Percentiles rank a stretch among this genome's conserved stretches.
Evolutionary conservation across 331 rosid species (phyloP).

Genomic region (Rosa hybrid): DNA sequence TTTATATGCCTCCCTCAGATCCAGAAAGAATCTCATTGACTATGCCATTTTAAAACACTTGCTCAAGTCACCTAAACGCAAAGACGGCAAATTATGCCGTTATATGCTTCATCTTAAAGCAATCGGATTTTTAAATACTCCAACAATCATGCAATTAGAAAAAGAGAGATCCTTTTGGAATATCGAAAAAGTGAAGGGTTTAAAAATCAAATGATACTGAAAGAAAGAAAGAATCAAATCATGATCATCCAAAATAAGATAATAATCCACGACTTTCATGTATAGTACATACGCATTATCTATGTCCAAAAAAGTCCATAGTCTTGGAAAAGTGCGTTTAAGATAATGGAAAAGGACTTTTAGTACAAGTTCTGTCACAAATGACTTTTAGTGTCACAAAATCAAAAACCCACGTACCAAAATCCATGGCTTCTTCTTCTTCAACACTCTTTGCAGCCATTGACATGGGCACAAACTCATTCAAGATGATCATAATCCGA

Average conservation of each 20-base stretch:
- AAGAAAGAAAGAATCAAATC: background rate
- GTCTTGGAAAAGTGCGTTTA: background rate
- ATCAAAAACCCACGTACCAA: conserved; percentile 2
- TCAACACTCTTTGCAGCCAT: conserved; percentile 37
- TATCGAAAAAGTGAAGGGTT: background rate
- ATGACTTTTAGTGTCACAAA: background rate
- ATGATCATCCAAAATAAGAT: background rate
- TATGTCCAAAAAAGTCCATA: background rate
- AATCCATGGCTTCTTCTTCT: conserved; percentile 15
- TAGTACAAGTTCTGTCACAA: background rate
- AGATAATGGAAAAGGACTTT: background rate
- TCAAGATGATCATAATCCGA: conserved; percentile 35
- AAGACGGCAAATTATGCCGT: too few relatives aligned
- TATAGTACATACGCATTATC: background rate
- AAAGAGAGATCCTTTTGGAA: background rate
- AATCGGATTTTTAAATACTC: background rate
- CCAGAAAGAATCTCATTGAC: background rate
- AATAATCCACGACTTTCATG: background rate
- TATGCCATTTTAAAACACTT: background rate
- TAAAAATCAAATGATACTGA: background rate
- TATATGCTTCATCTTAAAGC: background rate
- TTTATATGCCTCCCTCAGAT: background rate
- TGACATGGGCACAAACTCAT: conserved; percentile 51
- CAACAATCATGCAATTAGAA: background rate
- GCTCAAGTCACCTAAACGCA: too few relatives aligned